Conservation (phyloP, 1,139 yeast genomes). For the Pichia terricola region DNA sequence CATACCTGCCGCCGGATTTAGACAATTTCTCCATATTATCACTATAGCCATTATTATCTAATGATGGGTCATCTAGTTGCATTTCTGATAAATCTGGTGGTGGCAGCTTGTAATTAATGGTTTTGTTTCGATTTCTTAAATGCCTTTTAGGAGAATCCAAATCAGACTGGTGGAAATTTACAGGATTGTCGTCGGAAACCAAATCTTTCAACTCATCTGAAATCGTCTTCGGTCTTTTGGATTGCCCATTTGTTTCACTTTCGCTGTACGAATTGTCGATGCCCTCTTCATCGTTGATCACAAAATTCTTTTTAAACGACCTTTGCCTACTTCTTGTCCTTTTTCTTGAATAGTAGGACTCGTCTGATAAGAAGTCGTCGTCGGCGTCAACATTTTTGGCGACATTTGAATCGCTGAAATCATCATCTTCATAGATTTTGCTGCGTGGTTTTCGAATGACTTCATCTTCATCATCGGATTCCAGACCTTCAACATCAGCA, state of each 20-base stretch:
- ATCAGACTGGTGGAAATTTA: constrained; percentile 28
- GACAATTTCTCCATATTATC: constrained; percentile 17
- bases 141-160: constrained; percentile 37
- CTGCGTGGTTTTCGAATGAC: too few species aligned
- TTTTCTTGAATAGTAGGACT: too few species aligned
- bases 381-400: too few species aligned
- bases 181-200: constrained; percentile 22
- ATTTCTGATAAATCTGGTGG: constrained; percentile 60
- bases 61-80: constrained; percentile 22
- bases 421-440: too few species aligned
- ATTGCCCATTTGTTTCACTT: too few species aligned
- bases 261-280: constrained; percentile 19
- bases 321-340: too few species aligned
- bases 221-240: constrained; percentile 13
- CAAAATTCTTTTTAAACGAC: too few species aligned
- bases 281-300: constrained; percentile 8
- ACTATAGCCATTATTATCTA: background rate
- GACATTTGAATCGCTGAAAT: too few species aligned
- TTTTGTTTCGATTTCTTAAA: constrained; percentile 60
- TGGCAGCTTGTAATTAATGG: constrained; percentile 75
- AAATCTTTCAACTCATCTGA: constrained; percentile 31
- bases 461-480: too few species aligned
- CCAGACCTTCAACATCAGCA: too few species aligned
- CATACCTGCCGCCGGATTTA: constrained; percentile 18
- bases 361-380: too few species aligned